Percentiles rank a stretch among this genome's conserved stretches.
Evolutionary conservation across 176 grass and related monocot genomes (phyloP).

Genomic region (Paspalum vaginatum): DNA sequence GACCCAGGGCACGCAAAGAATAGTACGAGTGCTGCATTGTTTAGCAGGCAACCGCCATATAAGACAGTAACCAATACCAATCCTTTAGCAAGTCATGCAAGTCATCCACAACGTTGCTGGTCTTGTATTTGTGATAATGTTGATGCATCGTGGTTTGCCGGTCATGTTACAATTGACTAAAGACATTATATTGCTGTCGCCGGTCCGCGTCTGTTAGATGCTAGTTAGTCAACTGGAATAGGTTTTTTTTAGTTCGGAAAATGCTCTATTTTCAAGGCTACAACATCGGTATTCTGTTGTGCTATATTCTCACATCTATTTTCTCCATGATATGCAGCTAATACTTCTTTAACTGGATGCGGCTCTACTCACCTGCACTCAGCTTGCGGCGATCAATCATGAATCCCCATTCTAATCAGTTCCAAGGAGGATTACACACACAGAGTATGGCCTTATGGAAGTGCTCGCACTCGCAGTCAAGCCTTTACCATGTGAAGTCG

Average conservation of each 20-base stretch:
- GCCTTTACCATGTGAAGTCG: not conserved
- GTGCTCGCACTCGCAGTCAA: slow-evolving; percentile 24
- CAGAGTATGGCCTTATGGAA: slow-evolving; percentile 42
- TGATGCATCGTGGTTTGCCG: not conserved
- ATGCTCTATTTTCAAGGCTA: not conserved
- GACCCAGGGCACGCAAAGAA: slow-evolving; percentile 19
- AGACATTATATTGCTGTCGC: not conserved
- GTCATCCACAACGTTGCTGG: not conserved
- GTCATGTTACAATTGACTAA: not conserved
- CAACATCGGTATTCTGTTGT: not conserved
- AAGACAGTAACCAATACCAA: not conserved
- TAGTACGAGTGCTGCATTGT: not conserved
- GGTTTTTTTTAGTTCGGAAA: not conserved
- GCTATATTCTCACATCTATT: not conserved
- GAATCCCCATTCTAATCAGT: slow-evolving; percentile 41
- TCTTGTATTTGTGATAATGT: not conserved
- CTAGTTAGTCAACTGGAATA: not conserved
- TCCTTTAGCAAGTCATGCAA: not conserved
- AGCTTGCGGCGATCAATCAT: slow-evolving; percentile 46
- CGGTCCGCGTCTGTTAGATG: not conserved
- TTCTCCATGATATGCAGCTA: slow-evolving; percentile 12
- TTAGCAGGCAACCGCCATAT: not conserved
- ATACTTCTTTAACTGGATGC: slow-evolving; percentile 36
- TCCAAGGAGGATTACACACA: slow-evolving; percentile 35
- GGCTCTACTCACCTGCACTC: slow-evolving; percentile 44